A percentile compares a stretch with the other conserved stretches of the same genome.
phyloP scores from a whole-genome alignment of 495 filamentous ascomycete species.

The Pyronema domesticum region DNA sequence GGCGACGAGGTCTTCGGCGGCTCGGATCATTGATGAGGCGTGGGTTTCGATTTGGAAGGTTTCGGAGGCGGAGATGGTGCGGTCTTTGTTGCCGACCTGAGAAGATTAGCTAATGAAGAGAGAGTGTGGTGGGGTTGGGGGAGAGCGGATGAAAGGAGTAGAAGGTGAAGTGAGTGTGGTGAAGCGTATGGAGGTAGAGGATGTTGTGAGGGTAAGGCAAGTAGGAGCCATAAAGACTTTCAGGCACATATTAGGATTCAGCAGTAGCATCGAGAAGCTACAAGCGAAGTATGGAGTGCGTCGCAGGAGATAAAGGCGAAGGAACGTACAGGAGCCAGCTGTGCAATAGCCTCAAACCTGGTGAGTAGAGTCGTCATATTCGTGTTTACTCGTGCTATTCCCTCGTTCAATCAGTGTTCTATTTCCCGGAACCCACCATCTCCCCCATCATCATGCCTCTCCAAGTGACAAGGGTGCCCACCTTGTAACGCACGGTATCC shows the following conservation, averaged over 20 bases:
- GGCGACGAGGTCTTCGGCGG: conserved; percentile 46
- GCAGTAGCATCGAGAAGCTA: neutral
- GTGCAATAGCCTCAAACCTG: conserved; percentile 45
- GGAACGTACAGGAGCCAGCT: conserved; percentile 34
- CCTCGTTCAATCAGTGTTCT: no score
- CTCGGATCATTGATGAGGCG: conserved; percentile 43
- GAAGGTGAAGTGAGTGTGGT: no score
- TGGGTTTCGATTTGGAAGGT: conserved; percentile 47
- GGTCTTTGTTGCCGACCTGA: conserved; percentile 28
- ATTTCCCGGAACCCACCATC: no score
- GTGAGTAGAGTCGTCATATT: conserved; percentile 39
- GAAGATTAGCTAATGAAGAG: conserved; percentile 3
- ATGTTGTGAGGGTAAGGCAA: no score
- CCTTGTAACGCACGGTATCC: conserved; percentile 3
- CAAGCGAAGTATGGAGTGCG: no score
- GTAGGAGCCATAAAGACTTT: no score
- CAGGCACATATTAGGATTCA: neutral
- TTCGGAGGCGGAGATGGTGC: conserved; percentile 37
- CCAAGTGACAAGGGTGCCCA: neutral
- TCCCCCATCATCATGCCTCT: no score
- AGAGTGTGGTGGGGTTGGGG: neutral
- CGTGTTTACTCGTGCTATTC: conserved; percentile 35
- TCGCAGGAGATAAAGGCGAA: neutral
- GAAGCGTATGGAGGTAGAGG: neutral
- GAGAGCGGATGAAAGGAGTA: no score